Evolutionary conservation across 1,284 basidiomycete genomes (phyloP).

Genomic region (Vanrija sp.): DNA sequence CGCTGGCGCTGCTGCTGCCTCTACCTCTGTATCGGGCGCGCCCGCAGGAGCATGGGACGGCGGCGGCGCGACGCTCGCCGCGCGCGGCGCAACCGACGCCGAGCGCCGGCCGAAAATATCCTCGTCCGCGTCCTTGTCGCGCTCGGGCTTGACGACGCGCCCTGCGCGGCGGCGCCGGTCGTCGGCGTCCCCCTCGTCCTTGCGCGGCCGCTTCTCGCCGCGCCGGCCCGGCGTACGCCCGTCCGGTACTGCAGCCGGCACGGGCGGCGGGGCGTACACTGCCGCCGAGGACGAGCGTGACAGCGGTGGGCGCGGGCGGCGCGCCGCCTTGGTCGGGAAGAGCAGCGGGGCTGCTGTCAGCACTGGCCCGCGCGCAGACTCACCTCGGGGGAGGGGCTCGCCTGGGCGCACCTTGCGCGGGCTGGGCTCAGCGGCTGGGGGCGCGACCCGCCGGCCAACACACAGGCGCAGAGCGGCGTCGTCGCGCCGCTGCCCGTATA

Average conservation of each 20-base stretch:
- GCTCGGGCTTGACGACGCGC: constrained; percentile 20
- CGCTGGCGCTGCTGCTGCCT: background rate
- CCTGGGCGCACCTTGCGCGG: constrained; percentile 43
- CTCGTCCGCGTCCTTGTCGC: constrained; percentile 22
- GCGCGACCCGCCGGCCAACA: constrained; percentile 29
- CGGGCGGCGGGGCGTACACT: constrained; percentile 41
- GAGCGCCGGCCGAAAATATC: constrained; percentile 38
- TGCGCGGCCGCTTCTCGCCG: constrained; percentile 37
- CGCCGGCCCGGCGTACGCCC: constrained; percentile 37
- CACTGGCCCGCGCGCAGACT: constrained; percentile 2
- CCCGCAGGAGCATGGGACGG: background rate
- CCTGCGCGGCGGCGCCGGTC: constrained; percentile 25
- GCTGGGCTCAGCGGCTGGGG: too few relatives aligned
- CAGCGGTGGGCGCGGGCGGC: constrained; percentile 25
- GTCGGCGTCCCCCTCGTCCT: constrained; percentile 14
- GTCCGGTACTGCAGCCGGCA: constrained; percentile 12
- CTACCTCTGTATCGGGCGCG: background rate
- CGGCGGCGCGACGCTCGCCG: constrained; percentile 8
- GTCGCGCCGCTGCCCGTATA: constrained; percentile 14
- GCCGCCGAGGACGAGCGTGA: constrained; percentile 29
- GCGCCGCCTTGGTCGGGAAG: constrained; percentile 29
- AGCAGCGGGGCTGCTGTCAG: constrained; percentile 29
- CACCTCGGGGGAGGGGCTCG: constrained; percentile 47
- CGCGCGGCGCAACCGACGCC: constrained; percentile 12
- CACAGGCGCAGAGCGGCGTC: constrained; percentile 22